Conservation (phyloP, 805 yeast genomes). For the Saturnispora zaruensis region DNA sequence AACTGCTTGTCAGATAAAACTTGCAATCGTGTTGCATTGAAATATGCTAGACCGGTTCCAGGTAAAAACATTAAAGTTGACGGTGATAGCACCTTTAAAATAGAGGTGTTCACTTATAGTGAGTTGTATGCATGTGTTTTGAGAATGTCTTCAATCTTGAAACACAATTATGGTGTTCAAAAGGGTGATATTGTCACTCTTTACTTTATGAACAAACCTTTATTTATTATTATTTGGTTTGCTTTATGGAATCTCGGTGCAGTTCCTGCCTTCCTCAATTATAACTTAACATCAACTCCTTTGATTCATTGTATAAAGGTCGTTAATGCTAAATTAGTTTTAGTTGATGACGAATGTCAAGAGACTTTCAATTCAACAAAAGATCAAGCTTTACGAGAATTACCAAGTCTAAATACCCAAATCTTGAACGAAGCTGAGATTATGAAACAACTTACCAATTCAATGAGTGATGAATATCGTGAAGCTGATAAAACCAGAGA, state of each 20-base stretch:
- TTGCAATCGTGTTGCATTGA: slow-evolving; percentile 51
- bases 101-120: slow-evolving; percentile 59
- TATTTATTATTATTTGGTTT: slow-evolving; percentile 72
- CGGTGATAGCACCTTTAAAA: slow-evolving; percentile 47
- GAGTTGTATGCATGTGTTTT: slow-evolving; percentile 61
- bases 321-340: slow-evolving; percentile 53
- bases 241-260: slow-evolving; percentile 92
- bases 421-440: slow-evolving; percentile 18
- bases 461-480: slow-evolving; percentile 40
- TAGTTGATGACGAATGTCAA: slow-evolving; percentile 56
- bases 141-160: slow-evolving; percentile 57
- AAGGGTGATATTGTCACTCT: slow-evolving; percentile 65
- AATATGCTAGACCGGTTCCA: slow-evolving; percentile 44
- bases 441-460: slow-evolving; percentile 12
- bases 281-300: slow-evolving; percentile 64
- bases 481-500: slow-evolving; percentile 52
- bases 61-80: slow-evolving; percentile 30
- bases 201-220: slow-evolving; percentile 74
- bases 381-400: slow-evolving; percentile 28
- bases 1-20: slow-evolving; percentile 33
- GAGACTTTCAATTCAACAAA: slow-evolving; percentile 37
- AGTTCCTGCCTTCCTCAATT: slow-evolving; percentile 77
- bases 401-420: slow-evolving; percentile 24
- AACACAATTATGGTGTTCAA: slow-evolving; percentile 52
- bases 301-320: slow-evolving; percentile 72